Evolutionary conservation across 139 green algal species (phyloP).

Genomic region (Tetradesmus obliquus): DNA sequence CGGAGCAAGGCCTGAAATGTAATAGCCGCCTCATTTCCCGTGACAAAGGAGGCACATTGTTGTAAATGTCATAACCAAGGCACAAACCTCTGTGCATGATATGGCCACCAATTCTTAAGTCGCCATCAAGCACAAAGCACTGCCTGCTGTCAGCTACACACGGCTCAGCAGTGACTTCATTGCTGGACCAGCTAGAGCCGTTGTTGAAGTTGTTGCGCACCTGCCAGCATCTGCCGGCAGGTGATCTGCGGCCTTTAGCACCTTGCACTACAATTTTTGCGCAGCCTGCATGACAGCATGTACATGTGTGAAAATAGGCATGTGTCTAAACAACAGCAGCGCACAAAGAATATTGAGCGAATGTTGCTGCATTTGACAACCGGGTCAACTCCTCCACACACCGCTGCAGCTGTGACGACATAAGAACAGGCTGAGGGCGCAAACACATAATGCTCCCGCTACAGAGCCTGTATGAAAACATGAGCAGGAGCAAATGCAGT

Average conservation of each 20-base stretch:
- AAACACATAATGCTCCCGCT: no score
- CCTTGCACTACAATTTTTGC: not conserved
- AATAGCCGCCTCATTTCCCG: not conserved
- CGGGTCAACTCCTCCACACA: no score
- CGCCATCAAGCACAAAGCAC: constrained; percentile 30
- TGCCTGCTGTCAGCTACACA: not conserved
- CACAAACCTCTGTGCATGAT: constrained; percentile 30
- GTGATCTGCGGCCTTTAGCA: not conserved
- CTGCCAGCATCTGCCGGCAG: not conserved
- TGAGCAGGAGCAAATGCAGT: not conserved
- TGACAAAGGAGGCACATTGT: not conserved
- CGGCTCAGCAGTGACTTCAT: not conserved
- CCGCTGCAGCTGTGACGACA: no score
- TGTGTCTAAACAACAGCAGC: no score
- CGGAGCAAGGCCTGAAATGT: constrained; percentile 13
- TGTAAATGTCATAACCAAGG: not conserved
- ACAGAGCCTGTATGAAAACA: not conserved
- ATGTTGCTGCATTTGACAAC: no score
- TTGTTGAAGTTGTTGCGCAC: not conserved
- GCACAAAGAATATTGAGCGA: no score
- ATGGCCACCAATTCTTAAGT: not conserved
- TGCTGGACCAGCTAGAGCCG: not conserved
- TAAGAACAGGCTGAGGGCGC: no score
- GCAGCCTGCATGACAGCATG: not conserved
- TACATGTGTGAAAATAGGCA: no score